A percentile compares a stretch with the other conserved stretches of the same genome.
Conservation (phyloP, 73 alveolate genomes). For the Paramecium caudatum region DNA sequence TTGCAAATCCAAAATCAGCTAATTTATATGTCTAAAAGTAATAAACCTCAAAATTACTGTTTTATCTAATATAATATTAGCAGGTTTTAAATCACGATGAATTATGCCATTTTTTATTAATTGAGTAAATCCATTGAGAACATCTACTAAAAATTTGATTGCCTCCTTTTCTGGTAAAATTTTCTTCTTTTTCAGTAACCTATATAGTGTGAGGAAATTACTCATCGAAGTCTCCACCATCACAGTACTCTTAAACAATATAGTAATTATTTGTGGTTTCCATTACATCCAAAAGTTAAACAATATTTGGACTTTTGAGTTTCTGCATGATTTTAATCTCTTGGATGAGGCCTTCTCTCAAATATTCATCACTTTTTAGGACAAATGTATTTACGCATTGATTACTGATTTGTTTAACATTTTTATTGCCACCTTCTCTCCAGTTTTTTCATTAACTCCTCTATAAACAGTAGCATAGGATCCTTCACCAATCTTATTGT, state of each 20-base stretch:
- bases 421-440: conserved; percentile 74
- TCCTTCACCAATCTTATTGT: conserved; percentile 69
- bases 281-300: conserved; percentile 73
- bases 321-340: conserved; percentile 73
- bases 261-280: conserved; percentile 74
- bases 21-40: conserved; percentile 54
- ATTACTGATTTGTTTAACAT: conserved; percentile 68
- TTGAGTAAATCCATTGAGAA: conserved; percentile 62
- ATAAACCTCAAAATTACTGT: not conserved
- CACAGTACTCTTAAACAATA: conserved; percentile 74
- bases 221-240: conserved; percentile 77
- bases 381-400: not conserved
- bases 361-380: conserved; percentile 68
- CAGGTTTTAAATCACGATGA: conserved; percentile 80
- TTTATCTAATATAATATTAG: conserved; percentile 73
- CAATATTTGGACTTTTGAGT: conserved; percentile 64
- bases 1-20: conserved; percentile 79
- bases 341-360: conserved; percentile 67
- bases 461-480: conserved; percentile 72
- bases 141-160: conserved; percentile 72
- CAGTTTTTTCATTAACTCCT: conserved; percentile 72
- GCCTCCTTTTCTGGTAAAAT: conserved; percentile 70
- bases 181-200: conserved; percentile 49
- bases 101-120: conserved; percentile 74
- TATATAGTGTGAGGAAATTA: not conserved